Percentiles rank a stretch among this genome's conserved stretches.
Conservation (phyloP, 495 filamentous ascomycete species). For the Lophium mytilinum region DNA sequence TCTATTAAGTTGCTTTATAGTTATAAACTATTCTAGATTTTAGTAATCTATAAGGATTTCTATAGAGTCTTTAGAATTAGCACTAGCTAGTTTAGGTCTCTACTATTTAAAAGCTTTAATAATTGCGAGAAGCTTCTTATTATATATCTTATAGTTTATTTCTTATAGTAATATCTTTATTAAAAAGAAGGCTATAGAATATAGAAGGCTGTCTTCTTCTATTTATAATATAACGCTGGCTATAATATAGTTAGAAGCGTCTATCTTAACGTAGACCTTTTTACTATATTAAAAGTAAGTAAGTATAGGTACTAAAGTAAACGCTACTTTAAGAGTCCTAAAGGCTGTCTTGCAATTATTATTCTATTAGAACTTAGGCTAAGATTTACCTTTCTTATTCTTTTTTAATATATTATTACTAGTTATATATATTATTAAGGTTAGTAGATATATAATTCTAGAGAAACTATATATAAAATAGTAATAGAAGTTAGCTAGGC, state of each 20-base stretch:
- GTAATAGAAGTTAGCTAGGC: slow-evolving; percentile 25
- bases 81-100: too few species aligned
- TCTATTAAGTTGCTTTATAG: too few species aligned
- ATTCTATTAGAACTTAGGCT: not conserved
- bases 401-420: too few species aligned
- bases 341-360: not conserved
- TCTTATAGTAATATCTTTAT: slow-evolving; percentile 23
- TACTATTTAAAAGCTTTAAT: too few species aligned
- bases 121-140: too few species aligned
- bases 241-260: too few species aligned
- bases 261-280: too few species aligned
- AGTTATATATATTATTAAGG: slow-evolving; percentile 7
- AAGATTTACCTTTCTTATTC: slow-evolving; percentile 7
- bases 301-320: not conserved
- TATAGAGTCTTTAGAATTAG: too few species aligned
- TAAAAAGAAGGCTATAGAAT: slow-evolving; percentile 29
- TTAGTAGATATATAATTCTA: slow-evolving; percentile 4
- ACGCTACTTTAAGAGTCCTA: not conserved
- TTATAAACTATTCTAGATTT: too few species aligned
- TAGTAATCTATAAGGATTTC: too few species aligned
- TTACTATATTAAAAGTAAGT: too few species aligned
- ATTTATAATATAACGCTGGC: too few species aligned
- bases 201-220: slow-evolving; percentile 35
- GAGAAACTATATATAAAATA: slow-evolving; percentile 20
- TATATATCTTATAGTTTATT: slow-evolving; percentile 28